Evolutionary conservation across 768 basidiomycete genomes (phyloP).

Genomic region (Xerocomellus intermedius): DNA sequence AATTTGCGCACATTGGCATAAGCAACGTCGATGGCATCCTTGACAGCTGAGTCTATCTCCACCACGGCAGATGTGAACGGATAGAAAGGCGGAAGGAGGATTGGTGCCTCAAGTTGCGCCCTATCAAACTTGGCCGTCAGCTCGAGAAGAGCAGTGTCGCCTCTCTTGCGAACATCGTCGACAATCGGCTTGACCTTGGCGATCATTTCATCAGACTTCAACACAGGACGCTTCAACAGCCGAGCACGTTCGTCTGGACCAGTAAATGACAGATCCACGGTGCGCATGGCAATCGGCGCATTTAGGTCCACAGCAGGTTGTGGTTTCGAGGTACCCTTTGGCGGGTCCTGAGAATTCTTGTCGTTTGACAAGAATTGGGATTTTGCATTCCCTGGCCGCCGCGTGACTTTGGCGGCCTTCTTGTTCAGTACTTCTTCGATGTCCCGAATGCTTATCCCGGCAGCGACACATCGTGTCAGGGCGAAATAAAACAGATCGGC

Average conservation of each 20-base stretch:
- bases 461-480: slow-evolving; percentile 76
- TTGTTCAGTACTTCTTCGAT: slow-evolving; percentile 80
- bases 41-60: slow-evolving; percentile 60
- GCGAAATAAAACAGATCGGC: slow-evolving; percentile 95
- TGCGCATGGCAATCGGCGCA: slow-evolving; percentile 74
- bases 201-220: slow-evolving; percentile 64
- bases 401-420: slow-evolving; percentile 83
- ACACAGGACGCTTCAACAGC: slow-evolving; percentile 85
- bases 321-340: slow-evolving; percentile 30
- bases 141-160: slow-evolving; percentile 84
- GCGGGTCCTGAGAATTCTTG: slow-evolving; percentile 22
- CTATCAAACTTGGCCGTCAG: slow-evolving; percentile 94
- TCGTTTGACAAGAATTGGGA: slow-evolving; percentile 56
- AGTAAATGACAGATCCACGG: slow-evolving; percentile 52
- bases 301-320: slow-evolving; percentile 29
- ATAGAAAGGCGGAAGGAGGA: slow-evolving; percentile 77
- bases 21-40: slow-evolving; percentile 82
- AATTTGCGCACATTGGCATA: slow-evolving; percentile 91
- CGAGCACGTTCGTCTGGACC: slow-evolving; percentile 54
- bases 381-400: slow-evolving; percentile 91
- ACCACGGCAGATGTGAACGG: slow-evolving; percentile 47
- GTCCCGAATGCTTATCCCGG: slow-evolving; percentile 79
- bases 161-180: slow-evolving; percentile 75
- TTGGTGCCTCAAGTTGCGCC: slow-evolving; percentile 62
- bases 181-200: slow-evolving; percentile 93